Conservation (phyloP, 441 rosid species). For the Brassica hybrid region DNA sequence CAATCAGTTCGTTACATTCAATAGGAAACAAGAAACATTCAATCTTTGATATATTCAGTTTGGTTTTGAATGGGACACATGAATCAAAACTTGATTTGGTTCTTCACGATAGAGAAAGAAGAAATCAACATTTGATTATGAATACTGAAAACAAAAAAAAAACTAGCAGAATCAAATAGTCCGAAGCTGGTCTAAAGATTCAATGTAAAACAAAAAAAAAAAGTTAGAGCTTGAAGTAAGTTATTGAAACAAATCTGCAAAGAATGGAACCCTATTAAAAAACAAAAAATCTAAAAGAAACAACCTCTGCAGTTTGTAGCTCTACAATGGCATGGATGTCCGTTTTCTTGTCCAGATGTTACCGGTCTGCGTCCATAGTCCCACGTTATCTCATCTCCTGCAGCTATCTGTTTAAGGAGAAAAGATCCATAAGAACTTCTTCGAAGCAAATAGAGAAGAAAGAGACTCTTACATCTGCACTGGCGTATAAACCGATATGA, state of each 20-base stretch:
- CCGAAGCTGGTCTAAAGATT: constrained; percentile 21
- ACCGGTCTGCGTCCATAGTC: constrained; percentile 59
- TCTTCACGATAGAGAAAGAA: constrained; percentile 53
- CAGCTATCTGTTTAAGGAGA: constrained; percentile 70
- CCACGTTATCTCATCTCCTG: constrained; percentile 88
- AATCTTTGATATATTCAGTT: not conserved
- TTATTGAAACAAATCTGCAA: constrained; percentile 29
- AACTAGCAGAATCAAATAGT: constrained; percentile 4
- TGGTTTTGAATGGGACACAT: not conserved
- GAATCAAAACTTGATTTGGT: constrained; percentile 39
- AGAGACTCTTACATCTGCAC: constrained; percentile 73
- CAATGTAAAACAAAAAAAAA: not conserved
- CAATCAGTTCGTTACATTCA: no score
- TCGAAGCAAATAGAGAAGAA: constrained; percentile 22
- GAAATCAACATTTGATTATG: constrained; percentile 52
- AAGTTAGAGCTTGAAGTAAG: not conserved
- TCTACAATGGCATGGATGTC: constrained; percentile 67
- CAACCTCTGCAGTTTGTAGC: constrained; percentile 72
- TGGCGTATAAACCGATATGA: constrained; percentile 94
- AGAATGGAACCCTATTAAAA: constrained; percentile 25
- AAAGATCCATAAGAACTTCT: constrained; percentile 5
- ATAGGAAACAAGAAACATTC: constrained; percentile 43
- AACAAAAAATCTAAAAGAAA: constrained; percentile 48
- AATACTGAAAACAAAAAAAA: not conserved
- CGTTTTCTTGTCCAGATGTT: constrained; percentile 58